Conservation (phyloP, 2,329 filamentous ascomycete species). For the Clathrospora elynae region DNA sequence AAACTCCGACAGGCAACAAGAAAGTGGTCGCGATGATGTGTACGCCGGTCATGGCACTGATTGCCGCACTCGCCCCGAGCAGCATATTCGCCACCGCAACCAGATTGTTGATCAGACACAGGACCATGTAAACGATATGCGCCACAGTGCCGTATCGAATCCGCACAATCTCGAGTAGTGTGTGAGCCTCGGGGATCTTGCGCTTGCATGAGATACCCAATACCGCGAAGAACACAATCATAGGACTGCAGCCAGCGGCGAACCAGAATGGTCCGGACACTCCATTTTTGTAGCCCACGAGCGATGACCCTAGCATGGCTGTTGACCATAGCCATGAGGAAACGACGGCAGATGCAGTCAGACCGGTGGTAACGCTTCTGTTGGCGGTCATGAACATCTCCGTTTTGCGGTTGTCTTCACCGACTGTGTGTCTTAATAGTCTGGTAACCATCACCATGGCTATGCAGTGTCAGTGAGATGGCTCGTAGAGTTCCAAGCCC, state of each 20-base stretch:
- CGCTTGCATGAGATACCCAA: slow-evolving; percentile 59
- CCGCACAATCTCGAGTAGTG: slow-evolving; percentile 59
- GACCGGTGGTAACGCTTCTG: slow-evolving; percentile 22
- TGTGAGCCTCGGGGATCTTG: slow-evolving; percentile 60
- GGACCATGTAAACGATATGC: slow-evolving; percentile 58
- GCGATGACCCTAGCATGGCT: too few species aligned
- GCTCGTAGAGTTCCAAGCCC: too few species aligned
- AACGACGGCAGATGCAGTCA: slow-evolving; percentile 22
- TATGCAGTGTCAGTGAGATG: too few species aligned
- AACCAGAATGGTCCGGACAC: slow-evolving; percentile 63
- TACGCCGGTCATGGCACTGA: slow-evolving; percentile 54
- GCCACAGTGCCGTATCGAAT: slow-evolving; percentile 56
- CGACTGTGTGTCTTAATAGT: too few species aligned
- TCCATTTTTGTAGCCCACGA: slow-evolving; percentile 61
- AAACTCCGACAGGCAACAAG: slow-evolving; percentile 45
- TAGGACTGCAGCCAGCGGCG: slow-evolving; percentile 58
- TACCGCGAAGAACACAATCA: slow-evolving; percentile 61
- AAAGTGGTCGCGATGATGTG: slow-evolving; percentile 59
- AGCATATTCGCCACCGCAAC: slow-evolving; percentile 61
- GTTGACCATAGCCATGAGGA: slow-evolving; percentile 51
- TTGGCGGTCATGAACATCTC: slow-evolving; percentile 40
- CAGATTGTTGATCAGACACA: slow-evolving; percentile 61
- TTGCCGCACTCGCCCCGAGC: slow-evolving; percentile 52
- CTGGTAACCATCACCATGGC: too few species aligned
- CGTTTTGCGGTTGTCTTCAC: neutral